These are phyloP conservation scores for Clathrus columnatus DNA, from an alignment of 768 basidiomycete species.

Conservation along the genomic window DNA sequence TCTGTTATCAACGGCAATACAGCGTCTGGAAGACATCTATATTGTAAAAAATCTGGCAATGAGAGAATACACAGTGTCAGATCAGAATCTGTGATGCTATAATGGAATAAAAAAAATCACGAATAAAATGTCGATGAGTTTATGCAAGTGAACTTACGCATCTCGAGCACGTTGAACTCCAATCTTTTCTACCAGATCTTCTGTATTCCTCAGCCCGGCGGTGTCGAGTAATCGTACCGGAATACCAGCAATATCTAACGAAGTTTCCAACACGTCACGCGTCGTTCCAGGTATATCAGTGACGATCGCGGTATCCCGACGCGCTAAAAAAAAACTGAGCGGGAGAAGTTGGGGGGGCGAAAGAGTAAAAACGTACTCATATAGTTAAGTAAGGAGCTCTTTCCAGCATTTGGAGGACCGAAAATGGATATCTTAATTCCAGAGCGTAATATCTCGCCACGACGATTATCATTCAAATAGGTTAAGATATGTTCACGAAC, in stretches of 20 bases:
- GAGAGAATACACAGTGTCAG: constrained; percentile 76
- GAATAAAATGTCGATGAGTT: neutral
- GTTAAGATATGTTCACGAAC: constrained; percentile 44
- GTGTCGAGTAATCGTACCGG: constrained; percentile 80
- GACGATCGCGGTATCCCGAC: constrained; percentile 83
- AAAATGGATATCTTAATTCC: constrained; percentile 83
- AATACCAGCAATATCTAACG: constrained; percentile 81
- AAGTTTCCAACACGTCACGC: constrained; percentile 75
- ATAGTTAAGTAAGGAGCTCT: constrained; percentile 81
- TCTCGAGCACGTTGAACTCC: constrained; percentile 67
- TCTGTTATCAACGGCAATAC: constrained; percentile 41
- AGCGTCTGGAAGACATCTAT: constrained; percentile 31
- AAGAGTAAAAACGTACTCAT: constrained; percentile 40
- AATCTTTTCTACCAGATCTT: constrained; percentile 66
- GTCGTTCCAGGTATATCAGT: constrained; percentile 85
- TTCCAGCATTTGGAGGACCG: constrained; percentile 92
- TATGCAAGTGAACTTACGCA: constrained; percentile 38
- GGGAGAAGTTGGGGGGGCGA: neutral
- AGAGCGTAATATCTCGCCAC: constrained; percentile 76
- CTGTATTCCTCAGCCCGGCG: constrained; percentile 66
- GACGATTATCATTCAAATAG: constrained; percentile 60
- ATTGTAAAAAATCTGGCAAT: constrained; percentile 34
- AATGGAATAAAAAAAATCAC: neutral
- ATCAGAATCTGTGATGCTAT: constrained; percentile 59
- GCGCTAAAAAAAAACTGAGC: constrained; percentile 38